These are phyloP conservation scores for Syzygium aromaticum DNA, from an alignment of 345 rosid species.

Conservation along the genomic window DNA sequence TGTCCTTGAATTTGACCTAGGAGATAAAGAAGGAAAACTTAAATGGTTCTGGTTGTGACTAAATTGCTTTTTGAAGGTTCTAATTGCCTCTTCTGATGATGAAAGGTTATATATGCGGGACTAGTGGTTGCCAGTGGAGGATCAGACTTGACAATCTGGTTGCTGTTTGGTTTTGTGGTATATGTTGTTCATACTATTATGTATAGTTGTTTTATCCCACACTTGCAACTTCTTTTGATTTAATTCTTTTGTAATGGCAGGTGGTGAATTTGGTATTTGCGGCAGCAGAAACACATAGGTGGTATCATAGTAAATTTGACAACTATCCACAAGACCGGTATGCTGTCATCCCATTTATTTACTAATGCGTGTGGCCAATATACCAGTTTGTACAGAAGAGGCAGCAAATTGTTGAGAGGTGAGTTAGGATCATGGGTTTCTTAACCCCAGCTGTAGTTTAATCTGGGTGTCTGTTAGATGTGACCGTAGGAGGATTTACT, in stretches of 20 bases:
- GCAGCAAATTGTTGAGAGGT: background rate
- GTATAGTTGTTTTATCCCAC: background rate
- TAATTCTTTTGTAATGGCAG: slow-evolving; percentile 18
- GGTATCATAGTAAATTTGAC: slow-evolving; percentile 61
- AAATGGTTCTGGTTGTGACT: background rate
- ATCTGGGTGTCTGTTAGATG: background rate
- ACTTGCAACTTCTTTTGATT: background rate
- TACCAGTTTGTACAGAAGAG: background rate
- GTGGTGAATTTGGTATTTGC: slow-evolving; percentile 53
- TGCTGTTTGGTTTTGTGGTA: slow-evolving; percentile 65
- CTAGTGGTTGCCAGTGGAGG: slow-evolving; percentile 70
- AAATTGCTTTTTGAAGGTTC: background rate
- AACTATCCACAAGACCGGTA: slow-evolving; percentile 41
- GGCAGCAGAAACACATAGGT: slow-evolving; percentile 66
- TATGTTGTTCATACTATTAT: background rate
- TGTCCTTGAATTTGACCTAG: background rate
- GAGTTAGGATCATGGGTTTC: background rate
- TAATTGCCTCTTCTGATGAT: background rate
- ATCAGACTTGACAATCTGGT: slow-evolving; percentile 46
- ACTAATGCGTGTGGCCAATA: background rate
- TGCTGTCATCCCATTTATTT: slow-evolving; percentile 43
- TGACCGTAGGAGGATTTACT: background rate
- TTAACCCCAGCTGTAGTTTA: background rate
- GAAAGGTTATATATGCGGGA: slow-evolving; percentile 60
- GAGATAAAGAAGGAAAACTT: background rate